Percentiles rank a stretch among this genome's conserved stretches.
Evolutionary conservation across 1,139 yeast genomes (phyloP).

Genomic region (Scheffersomyces stambukii): DNA sequence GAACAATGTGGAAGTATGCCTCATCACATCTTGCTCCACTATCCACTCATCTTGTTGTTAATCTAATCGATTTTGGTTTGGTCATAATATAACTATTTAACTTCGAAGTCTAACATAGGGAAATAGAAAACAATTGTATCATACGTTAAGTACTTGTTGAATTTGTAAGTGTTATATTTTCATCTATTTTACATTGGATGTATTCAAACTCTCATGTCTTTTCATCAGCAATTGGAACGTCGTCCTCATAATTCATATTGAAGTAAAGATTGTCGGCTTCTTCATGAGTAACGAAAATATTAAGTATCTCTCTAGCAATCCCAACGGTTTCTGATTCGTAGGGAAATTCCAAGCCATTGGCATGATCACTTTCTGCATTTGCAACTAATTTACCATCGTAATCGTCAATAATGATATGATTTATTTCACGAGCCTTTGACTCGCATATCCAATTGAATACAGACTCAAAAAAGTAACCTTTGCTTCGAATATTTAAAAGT

Average conservation of each 20-base stretch:
- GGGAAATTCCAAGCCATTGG: conserved; percentile 60
- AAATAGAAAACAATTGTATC: too few relatives aligned
- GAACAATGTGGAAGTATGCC: too few relatives aligned
- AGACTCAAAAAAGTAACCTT: conserved; percentile 17
- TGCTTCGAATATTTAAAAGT: conserved; percentile 23
- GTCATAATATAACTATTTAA: too few relatives aligned
- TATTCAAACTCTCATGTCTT: too few relatives aligned
- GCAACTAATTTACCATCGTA: conserved; percentile 17
- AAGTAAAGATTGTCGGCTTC: conserved; percentile 74
- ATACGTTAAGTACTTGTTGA: background rate
- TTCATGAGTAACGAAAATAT: conserved; percentile 65
- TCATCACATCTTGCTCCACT: too few relatives aligned
- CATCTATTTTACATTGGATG: conserved; percentile 13
- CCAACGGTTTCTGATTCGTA: conserved; percentile 65
- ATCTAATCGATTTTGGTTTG: too few relatives aligned
- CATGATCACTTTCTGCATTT: conserved; percentile 35
- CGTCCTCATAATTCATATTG: conserved; percentile 50
- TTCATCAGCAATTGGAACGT: too few relatives aligned
- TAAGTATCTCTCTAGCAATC: conserved; percentile 67
- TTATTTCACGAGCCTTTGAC: conserved; percentile 33
- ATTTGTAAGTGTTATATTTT: conserved; percentile 1
- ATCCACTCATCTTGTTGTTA: too few relatives aligned
- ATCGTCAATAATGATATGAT: conserved; percentile 21
- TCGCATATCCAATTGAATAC: conserved; percentile 45
- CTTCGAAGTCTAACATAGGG: too few relatives aligned